Evolutionary conservation across 768 basidiomycete genomes (phyloP), one percentile per base, ranked within the genome.

Genomic region (Myochromella boudieri): DNA sequence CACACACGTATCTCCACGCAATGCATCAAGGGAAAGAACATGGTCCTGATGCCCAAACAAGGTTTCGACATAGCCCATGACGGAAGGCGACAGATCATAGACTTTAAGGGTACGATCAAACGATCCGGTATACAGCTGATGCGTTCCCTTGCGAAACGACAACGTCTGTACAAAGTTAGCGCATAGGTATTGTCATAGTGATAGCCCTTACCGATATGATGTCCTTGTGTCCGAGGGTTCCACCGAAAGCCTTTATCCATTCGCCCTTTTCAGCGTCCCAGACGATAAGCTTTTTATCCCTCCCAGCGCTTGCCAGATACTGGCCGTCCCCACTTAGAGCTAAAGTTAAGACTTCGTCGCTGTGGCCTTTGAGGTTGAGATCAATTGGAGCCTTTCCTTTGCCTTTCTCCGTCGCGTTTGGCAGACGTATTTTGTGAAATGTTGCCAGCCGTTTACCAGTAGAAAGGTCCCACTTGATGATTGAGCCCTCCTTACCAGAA

Each of bases 21-120:
- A 78, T 5, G 91, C 76, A 52, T 94, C 91, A 4, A 99, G 58
- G 3, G 77, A 72, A 12, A 89, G 70, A 22, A 97, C 81, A 22
- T 81, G 78, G 59, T 97, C 95, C 68, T 98, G 95, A 62, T 99
- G 97, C 1, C 97, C 97, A 61, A 95, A 99, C 3, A 98, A 72
- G 6, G 95, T 97, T 64, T 99, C 95, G 46, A 98, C 86, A 59
- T 94, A 93, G 8, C 91, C 93, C 76, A 95, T 80, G 4, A 91
- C 89, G 8, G 78, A 74, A 10, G 75, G 80, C 2, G 75, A 66
- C 14, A 80, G 64, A 50, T 88, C 95, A 65, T 87, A 95, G 2
- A 97, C 73, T 65, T 95, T 95, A 46, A 97, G 61, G 0, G 94
- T 93, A 11, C 95, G 87, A 63, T 98, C 91, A 61, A 84, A 82